Conservation (phyloP, 805 yeast genomes). For the Vanderwaltozyma polyspora region DNA sequence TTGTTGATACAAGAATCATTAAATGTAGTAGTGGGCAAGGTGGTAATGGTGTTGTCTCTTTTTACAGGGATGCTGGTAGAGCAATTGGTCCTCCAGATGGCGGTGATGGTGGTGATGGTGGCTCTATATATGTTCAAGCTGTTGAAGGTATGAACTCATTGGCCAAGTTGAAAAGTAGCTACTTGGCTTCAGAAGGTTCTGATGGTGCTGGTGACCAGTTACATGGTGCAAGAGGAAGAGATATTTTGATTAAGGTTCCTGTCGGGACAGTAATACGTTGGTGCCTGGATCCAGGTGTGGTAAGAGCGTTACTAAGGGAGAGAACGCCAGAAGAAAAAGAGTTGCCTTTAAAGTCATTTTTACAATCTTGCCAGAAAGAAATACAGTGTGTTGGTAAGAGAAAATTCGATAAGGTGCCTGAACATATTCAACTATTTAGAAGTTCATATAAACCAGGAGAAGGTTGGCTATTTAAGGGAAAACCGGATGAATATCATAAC, state of each 20-base stretch:
- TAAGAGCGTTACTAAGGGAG: conserved; percentile 25
- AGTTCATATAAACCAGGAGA: conserved; percentile 54
- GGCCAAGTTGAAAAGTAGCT: conserved; percentile 54
- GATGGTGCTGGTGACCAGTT: conserved; percentile 66
- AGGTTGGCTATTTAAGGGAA: conserved; percentile 85
- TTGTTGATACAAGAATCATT: conserved; percentile 59
- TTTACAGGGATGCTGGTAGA: conserved; percentile 74
- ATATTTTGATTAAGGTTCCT: conserved; percentile 74
- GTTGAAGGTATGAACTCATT: conserved; percentile 59
- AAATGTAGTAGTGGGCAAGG: conserved; percentile 70
- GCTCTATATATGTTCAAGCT: conserved; percentile 75
- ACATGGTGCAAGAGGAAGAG: conserved; percentile 79
- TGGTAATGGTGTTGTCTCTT: conserved; percentile 81
- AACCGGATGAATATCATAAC: conserved; percentile 57
- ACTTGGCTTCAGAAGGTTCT: conserved; percentile 62
- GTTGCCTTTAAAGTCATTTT: conserved; percentile 16
- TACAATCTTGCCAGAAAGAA: conserved; percentile 13
- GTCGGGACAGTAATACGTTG: conserved; percentile 81
- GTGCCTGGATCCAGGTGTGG: conserved; percentile 61
- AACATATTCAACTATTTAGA: conserved; percentile 50
- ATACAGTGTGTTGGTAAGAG: conserved; percentile 29
- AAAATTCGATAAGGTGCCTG: conserved; percentile 27
- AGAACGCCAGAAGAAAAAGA: conserved; percentile 8
- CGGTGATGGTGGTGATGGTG: conserved; percentile 98
- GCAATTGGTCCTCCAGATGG: conserved; percentile 94